Base-by-base conservation (phyloP, 2,329 filamentous ascomycete species). In the Xylaria digitata region DNA sequence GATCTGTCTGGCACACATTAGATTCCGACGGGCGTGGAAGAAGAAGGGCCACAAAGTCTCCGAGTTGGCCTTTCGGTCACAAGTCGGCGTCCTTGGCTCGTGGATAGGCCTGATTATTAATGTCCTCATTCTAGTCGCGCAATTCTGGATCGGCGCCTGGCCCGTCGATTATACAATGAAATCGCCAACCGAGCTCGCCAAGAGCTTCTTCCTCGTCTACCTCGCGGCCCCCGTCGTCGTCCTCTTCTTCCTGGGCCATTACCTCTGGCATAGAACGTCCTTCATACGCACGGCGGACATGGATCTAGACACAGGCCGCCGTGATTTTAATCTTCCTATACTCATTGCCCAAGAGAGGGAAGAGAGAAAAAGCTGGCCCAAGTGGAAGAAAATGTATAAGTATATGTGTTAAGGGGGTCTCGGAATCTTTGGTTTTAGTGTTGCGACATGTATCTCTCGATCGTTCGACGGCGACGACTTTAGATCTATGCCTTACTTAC, bases 1-100 rank as follows among this genome's bases (percentile, higher is more conserved):
- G 71, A 95, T 97, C 78, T 97, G 93, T 78, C 82, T 96, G n/a
- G 88, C 91, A 26, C 94, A 97, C 80, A 96, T 97, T 76, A 93
- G 94, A 63, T 97, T 97, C 86, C 92, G 94, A 70, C 81, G 82
- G 30, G 92, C 90, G n/a, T 97, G 93, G 93, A 84, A 83, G 50
- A 75, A 81, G 13, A 87, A 90, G 68, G 92, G 91, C 50, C 90
- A 90, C 76, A 84, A 82, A n/a, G 82, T 94, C 42, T 83, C 89
- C 62, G 92, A 97, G 73, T 85, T 98, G 6, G 91, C 94, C 6
- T 97, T 96, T 82, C 84, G 82, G 42, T 92, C 92, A 0, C 92
- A 96, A 76, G 87, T 92, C 4, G 95, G 95, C 67, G 82, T 96
- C 8, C 72, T 86, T 9, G 95, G 94, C 9, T 96, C 93, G 2